These are phyloP conservation scores for Salvia splendens DNA, from an alignment of 257 asterid genomes.

Conservation along the genomic window DNA sequence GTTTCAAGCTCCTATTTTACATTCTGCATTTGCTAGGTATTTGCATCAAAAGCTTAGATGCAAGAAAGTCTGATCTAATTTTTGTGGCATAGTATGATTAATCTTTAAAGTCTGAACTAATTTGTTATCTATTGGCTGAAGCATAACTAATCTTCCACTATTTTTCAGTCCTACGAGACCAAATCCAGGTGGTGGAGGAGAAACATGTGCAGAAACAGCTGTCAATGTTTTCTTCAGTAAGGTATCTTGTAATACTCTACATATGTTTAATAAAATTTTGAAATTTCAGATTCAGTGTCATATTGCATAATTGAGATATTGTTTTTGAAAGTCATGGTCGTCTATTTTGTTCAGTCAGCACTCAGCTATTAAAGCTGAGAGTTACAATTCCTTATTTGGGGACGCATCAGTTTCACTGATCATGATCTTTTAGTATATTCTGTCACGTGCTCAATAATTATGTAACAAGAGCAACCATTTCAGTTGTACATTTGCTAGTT, in stretches of 20 bases:
- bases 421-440: background rate
- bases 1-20: slow-evolving; percentile 77
- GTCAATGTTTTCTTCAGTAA: slow-evolving; percentile 80
- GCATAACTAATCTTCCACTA: slow-evolving; percentile 17
- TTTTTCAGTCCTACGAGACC: slow-evolving; percentile 93
- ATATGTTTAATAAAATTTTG: slow-evolving; percentile 10
- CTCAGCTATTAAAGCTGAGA: background rate
- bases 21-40: slow-evolving; percentile 95
- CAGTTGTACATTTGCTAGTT: slow-evolving; percentile 21
- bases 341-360: background rate
- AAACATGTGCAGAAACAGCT: slow-evolving; percentile 97
- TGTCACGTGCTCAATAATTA: background rate
- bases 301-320: background rate
- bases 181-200: slow-evolving; percentile 96
- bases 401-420: background rate
- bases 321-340: slow-evolving; percentile 1
- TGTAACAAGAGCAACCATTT: background rate
- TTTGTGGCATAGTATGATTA: background rate
- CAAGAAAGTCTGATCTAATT: slow-evolving; percentile 22
- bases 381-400: slow-evolving; percentile 10
- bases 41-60: slow-evolving; percentile 16
- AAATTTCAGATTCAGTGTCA: background rate
- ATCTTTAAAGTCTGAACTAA: slow-evolving; percentile 10
- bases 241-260: slow-evolving; percentile 53
- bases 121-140: slow-evolving; percentile 5